These are phyloP conservation scores for Fistulinella cinereoalba DNA, from an alignment of 1,284 basidiomycete species.

Conservation along the genomic window DNA sequence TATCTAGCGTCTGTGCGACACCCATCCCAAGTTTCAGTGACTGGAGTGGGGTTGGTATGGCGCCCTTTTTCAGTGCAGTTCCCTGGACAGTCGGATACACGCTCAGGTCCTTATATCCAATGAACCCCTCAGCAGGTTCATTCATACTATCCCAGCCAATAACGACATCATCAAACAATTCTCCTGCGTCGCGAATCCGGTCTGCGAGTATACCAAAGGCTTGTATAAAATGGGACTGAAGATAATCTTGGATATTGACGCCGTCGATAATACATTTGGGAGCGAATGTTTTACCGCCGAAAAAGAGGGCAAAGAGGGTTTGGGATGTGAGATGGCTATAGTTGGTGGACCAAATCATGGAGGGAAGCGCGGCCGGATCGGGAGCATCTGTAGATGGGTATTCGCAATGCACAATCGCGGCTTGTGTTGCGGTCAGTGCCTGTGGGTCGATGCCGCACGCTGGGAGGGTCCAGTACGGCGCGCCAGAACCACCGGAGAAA, in stretches of 20 bases:
- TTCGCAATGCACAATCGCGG: slow-evolving; percentile 88
- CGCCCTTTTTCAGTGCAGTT: slow-evolving; percentile 78
- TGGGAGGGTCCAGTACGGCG: slow-evolving; percentile 91
- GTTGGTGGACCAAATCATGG: slow-evolving; percentile 98
- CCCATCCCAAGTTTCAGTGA: slow-evolving; percentile 89
- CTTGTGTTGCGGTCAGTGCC: slow-evolving; percentile 80
- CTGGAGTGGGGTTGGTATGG: slow-evolving; percentile 84
- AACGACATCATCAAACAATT: slow-evolving; percentile 81
- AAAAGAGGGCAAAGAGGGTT: slow-evolving; percentile 94
- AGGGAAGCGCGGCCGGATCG: slow-evolving; percentile 74
- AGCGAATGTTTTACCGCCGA: slow-evolving; percentile 86
- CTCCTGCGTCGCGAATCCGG: slow-evolving; percentile 64
- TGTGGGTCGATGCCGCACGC: slow-evolving; percentile 91
- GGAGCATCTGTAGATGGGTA: slow-evolving; percentile 62
- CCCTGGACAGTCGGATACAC: slow-evolving; percentile 63
- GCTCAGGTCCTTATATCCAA: slow-evolving; percentile 76
- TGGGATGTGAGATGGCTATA: slow-evolving; percentile 87
- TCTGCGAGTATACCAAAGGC: slow-evolving; percentile 78
- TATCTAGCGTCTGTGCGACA: slow-evolving; percentile 77
- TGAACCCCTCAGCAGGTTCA: slow-evolving; percentile 88
- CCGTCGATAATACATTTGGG: slow-evolving; percentile 92
- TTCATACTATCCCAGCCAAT: slow-evolving; percentile 98
- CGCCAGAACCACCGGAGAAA: slow-evolving; percentile 94
- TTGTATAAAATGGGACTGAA: slow-evolving; percentile 82
- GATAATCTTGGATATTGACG: slow-evolving; percentile 91